Evolutionary conservation across 1,284 basidiomycete genomes (phyloP).

Genomic region (Meripilus lineatus): DNA sequence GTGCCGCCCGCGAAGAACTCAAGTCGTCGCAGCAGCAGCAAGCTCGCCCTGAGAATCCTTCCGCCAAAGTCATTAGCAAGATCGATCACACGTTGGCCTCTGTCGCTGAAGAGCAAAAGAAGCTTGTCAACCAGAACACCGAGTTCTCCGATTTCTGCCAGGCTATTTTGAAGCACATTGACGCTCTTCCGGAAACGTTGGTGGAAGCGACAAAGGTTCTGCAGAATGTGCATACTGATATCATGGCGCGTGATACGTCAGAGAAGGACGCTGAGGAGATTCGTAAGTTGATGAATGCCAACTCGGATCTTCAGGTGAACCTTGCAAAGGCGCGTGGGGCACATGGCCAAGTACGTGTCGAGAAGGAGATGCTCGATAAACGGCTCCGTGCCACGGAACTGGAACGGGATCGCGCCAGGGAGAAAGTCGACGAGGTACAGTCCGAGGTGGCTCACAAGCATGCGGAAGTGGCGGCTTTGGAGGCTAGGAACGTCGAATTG

Average conservation of each 20-base stretch:
- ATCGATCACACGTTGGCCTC: conserved; percentile 43
- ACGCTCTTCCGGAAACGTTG: conserved; percentile 54
- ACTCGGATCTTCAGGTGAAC: conserved; percentile 64
- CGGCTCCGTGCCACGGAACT: conserved; percentile 53
- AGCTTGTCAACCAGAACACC: conserved; percentile 40
- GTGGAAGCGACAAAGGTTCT: conserved; percentile 48
- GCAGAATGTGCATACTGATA: conserved; percentile 57
- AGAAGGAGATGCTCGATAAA: conserved; percentile 68
- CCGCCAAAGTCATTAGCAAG: conserved; percentile 26
- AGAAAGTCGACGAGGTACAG: conserved; percentile 52
- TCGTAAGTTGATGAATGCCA: conserved; percentile 44
- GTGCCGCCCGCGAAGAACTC: conserved; percentile 30
- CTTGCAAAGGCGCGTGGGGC: conserved; percentile 68
- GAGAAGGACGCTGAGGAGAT: conserved; percentile 67
- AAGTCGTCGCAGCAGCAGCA: conserved; percentile 23
- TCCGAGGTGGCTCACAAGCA: conserved; percentile 37
- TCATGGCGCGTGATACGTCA: conserved; percentile 49
- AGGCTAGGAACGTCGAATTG: conserved; percentile 53
- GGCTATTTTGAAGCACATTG: conserved; percentile 47
- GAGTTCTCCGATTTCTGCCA: conserved; percentile 47
- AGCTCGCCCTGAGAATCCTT: conserved; percentile 12
- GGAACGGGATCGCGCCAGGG: conserved; percentile 56
- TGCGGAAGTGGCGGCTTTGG: conserved; percentile 43
- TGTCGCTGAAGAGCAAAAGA: conserved; percentile 38
- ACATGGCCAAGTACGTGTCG: conserved; percentile 74